Evolutionary conservation across 2,329 filamentous ascomycete species (phyloP).

Genomic region (Rosellinia necatrix): DNA sequence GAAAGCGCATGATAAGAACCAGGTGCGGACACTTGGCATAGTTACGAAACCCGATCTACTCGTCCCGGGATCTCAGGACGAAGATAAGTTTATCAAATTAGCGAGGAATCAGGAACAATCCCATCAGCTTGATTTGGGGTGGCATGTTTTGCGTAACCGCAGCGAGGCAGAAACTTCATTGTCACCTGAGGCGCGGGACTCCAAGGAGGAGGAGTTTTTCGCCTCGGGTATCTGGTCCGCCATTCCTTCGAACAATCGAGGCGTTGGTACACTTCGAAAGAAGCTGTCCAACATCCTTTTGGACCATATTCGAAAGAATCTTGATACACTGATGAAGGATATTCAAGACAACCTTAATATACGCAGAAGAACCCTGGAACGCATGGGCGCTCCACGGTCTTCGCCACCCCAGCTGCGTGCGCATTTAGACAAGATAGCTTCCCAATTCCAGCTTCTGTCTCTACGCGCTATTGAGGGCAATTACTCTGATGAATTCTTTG

Average conservation of each 20-base stretch:
- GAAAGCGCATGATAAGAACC: slow-evolving; percentile 47
- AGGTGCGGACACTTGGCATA: slow-evolving; percentile 57
- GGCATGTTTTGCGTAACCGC: slow-evolving; percentile 59
- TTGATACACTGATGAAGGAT: slow-evolving; percentile 36
- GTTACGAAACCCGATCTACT: slow-evolving; percentile 61
- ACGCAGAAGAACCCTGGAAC: slow-evolving; percentile 25
- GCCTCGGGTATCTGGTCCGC: slow-evolving; percentile 35
- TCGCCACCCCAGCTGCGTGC: slow-evolving; percentile 37
- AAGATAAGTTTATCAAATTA: slow-evolving; percentile 45
- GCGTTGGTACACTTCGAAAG: slow-evolving; percentile 42
- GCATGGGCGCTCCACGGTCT: slow-evolving; percentile 36
- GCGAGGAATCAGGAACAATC: slow-evolving; percentile 40
- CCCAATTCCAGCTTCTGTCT: slow-evolving; percentile 45
- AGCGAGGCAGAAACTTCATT: slow-evolving; percentile 38
- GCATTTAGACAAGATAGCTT: slow-evolving; percentile 44
- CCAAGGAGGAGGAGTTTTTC: slow-evolving; percentile 42
- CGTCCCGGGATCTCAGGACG: slow-evolving; percentile 43
- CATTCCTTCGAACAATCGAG: slow-evolving; percentile 40
- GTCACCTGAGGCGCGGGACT: slow-evolving; percentile 38
- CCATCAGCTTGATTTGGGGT: slow-evolving; percentile 49
- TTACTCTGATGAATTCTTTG: slow-evolving; percentile 49
- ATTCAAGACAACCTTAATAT: slow-evolving; percentile 33
- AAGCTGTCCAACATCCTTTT: slow-evolving; percentile 46
- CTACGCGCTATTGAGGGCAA: slow-evolving; percentile 46
- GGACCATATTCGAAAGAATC: slow-evolving; percentile 37